Base-by-base conservation (phyloP, 1,284 basidiomycete species). In the Inonotus obliquus region DNA sequence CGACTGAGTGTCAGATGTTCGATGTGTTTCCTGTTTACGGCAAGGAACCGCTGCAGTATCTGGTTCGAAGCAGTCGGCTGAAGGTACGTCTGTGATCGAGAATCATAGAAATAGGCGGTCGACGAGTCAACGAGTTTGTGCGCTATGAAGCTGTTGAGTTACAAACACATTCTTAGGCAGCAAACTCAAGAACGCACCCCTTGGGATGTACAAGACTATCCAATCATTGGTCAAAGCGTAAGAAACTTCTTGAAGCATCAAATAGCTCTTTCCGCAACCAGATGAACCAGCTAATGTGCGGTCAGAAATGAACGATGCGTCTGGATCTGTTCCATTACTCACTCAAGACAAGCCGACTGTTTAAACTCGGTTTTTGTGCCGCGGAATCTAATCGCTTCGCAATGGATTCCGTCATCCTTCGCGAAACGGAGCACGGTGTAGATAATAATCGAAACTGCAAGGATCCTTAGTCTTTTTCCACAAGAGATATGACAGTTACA, bases 171-270 rank as follows among this genome's bases (percentile, higher is more conserved):
- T 35, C 54, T 25, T 57, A 6, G 41, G 39, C 3, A 19, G 17
- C 49, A 41, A 4, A 54, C 21, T 39, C 19, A 27, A 29, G 55
- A 13, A 65, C 79, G 39, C 48, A 91, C 91, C 84, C 74, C 87
- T 79, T 2, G 95, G 94, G n/a, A 94, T 81, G 72, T 96, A 98
- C 49, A 97, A 74, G 27, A 96, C 92, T 41, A 96, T 80, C 91
- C 92, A 97, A 14, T 83, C 82, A 29, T 84, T 82, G 13, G 83
- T 77, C 23, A 84, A 70, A 14, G 87, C 88, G 65, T 94, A 89
- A 35, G 91, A 81, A 0, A 92, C 85, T 0, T 87, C 81, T 72
- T 98, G 96, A 1, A 96, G 75, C 23, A 98, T 76, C 21, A 94
- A 74, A 65, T 84, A 86, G 61, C 89, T 92, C 76, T 98, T 98